Evolutionary conservation across 106 monocot species (phyloP), one percentile per base, ranked within the genome.

Genomic region (Platanthera guangdongensis): DNA sequence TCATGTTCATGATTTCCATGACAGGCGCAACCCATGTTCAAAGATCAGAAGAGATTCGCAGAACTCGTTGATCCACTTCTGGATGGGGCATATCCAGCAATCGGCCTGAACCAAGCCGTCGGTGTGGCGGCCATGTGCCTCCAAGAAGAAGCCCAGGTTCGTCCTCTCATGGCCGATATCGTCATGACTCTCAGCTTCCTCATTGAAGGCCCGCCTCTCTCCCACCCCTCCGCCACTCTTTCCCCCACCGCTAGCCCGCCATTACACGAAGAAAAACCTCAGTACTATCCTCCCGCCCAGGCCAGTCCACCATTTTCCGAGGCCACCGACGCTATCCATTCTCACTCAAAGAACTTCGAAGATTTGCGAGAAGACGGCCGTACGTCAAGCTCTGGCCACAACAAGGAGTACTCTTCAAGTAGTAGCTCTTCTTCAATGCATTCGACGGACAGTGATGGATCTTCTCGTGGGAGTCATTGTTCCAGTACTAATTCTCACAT

Each of bases 41-140:
- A 74, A 70, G 92, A 95, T 15, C 95, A 92, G 73, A 95, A 82
- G 50, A 90, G 83, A 54, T 95, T 82, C 57, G 86, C 78, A 3
- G 92, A 92, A 78, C 83, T 95, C 5, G 85, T 86, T 1, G 95
- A 95, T 74, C 95, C 89, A 11, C 79, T 80, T 30, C 83, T 95
- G 51, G 15, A 75, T 32, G 84, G 78, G 4, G 75, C 83, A 10
- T 95, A 83, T 50, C 88, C 92, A 11, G 30, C 73, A 8, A 87
- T 84, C 74, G 81, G 39, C 30, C 57, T 95, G 79, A 95, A 90
- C 71, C 95, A 95, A 55, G 92, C 83, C 54, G 87, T 95, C 11
- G 92, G 83, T 0, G 76, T 95, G 19, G 88, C 89, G 3, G 92
- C 92, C 19, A 95, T 95, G 95, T 95, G 95, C 51, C 85, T 95